phyloP scores from a whole-genome alignment of 2,329 filamentous ascomycete genomes.

The Apiospora kogelbergensis region DNA sequence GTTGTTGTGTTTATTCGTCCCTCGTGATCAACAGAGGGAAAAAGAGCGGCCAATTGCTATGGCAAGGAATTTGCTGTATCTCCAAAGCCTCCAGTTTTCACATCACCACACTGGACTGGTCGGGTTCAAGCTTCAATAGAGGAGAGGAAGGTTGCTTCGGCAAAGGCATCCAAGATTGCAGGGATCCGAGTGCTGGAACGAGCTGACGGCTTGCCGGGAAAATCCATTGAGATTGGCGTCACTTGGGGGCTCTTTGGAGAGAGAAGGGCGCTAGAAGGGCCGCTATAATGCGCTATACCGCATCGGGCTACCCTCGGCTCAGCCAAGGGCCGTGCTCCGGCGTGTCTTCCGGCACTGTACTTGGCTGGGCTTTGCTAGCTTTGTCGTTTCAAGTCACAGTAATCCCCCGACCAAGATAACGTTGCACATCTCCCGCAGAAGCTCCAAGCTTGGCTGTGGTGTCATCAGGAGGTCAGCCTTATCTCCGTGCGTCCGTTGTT shows the following conservation, averaged over 20 bases:
- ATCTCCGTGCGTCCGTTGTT: neutral
- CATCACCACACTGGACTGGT: neutral
- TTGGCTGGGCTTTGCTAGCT: no score
- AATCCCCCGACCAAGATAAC: neutral
- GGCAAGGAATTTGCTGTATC: neutral
- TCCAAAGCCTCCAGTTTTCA: neutral
- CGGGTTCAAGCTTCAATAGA: constrained; percentile 5
- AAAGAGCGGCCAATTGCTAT: neutral
- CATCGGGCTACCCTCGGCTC: neutral
- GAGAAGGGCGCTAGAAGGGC: neutral
- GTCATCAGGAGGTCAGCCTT: neutral
- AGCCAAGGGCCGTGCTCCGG: neutral
- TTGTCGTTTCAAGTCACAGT: neutral
- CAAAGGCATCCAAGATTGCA: neutral
- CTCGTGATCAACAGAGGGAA: neutral
- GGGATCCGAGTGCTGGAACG: neutral
- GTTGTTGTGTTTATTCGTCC: neutral
- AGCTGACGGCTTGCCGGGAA: constrained; percentile 1
- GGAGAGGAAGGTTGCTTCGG: neutral
- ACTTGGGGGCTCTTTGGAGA: neutral
- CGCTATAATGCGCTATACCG: neutral
- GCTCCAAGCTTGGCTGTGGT: neutral
- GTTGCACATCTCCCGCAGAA: neutral
- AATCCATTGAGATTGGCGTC: constrained; percentile 7
- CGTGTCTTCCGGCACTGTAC: neutral